Evolutionary conservation across 768 basidiomycete genomes (phyloP).

Genomic region (Amanita jacksonii): DNA sequence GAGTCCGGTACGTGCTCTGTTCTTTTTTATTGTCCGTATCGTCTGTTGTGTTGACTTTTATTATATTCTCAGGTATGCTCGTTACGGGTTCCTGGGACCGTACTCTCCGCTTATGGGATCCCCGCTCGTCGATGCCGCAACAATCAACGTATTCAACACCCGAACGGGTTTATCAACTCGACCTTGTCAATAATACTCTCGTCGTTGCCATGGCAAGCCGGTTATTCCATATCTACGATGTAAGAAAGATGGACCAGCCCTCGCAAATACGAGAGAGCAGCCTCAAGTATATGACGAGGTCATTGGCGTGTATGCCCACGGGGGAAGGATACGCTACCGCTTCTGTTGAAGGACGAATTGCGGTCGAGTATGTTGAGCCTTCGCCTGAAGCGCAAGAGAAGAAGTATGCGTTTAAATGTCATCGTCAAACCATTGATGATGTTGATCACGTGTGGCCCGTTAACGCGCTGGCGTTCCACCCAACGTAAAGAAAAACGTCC

Average conservation of each 20-base stretch:
- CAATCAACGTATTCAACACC: slow-evolving; percentile 60
- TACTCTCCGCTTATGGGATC: slow-evolving; percentile 83
- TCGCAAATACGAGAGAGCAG: slow-evolving; percentile 84
- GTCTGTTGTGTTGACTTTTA: background rate
- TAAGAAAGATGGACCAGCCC: slow-evolving; percentile 67
- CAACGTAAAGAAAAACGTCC: no score
- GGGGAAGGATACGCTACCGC: slow-evolving; percentile 92
- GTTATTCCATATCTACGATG: slow-evolving; percentile 82
- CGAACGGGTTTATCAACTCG: slow-evolving; percentile 80
- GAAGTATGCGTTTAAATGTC: slow-evolving; percentile 97
- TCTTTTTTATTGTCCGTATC: background rate
- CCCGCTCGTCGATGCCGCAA: slow-evolving; percentile 47
- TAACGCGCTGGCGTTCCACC: slow-evolving; percentile 92
- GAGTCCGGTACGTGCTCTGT: background rate
- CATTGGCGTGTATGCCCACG: slow-evolving; percentile 85
- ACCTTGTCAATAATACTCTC: slow-evolving; percentile 66
- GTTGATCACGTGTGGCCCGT: slow-evolving; percentile 97
- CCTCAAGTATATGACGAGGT: slow-evolving; percentile 90
- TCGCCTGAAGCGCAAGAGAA: slow-evolving; percentile 64
- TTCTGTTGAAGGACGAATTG: slow-evolving; percentile 92
- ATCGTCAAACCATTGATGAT: slow-evolving; percentile 81
- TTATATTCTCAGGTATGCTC: slow-evolving; percentile 42
- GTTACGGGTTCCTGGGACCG: slow-evolving; percentile 92
- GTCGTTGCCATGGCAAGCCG: slow-evolving; percentile 93
- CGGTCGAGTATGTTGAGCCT: slow-evolving; percentile 94